Conservation (phyloP, 495 filamentous ascomycete genomes). For the Aspergillus campestris region DNA sequence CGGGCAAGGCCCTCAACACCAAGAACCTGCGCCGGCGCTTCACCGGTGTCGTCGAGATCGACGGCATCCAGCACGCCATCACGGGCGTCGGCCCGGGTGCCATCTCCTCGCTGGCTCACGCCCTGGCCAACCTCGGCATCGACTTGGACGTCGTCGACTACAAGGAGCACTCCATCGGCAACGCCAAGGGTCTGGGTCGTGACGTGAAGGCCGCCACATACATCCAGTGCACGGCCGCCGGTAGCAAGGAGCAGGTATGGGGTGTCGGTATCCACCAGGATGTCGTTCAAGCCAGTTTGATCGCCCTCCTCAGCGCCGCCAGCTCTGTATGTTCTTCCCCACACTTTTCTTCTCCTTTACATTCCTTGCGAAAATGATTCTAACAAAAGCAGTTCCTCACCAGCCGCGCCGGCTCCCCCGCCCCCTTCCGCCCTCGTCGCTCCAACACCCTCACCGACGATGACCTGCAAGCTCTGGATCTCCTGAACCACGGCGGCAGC, state of each 20-base stretch:
- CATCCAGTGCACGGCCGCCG: conserved; percentile 78
- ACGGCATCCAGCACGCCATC: conserved; percentile 69
- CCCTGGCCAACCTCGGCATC: conserved; percentile 71
- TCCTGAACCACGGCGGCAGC: conserved; percentile 17
- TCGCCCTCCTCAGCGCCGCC: conserved; percentile 81
- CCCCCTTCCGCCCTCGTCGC: conserved; percentile 40
- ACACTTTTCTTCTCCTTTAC: neutral
- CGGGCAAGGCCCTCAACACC: conserved; percentile 62
- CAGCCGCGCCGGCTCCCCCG: conserved; percentile 36
- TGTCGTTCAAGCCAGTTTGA: conserved; percentile 84
- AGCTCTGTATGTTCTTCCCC: conserved; percentile 60
- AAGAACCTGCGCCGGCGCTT: conserved; percentile 76
- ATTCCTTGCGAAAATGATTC: neutral
- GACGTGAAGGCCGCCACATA: conserved; percentile 88
- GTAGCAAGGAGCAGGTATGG: conserved; percentile 66
- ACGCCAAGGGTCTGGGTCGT: conserved; percentile 42
- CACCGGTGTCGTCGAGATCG: conserved; percentile 78
- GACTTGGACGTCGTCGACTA: conserved; percentile 91
- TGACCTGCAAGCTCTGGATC: conserved; percentile 37
- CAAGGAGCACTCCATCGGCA: conserved; percentile 84
- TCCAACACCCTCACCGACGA: conserved; percentile 39
- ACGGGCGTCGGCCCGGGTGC: conserved; percentile 81
- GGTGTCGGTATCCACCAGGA: conserved; percentile 94
- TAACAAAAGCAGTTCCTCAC: conserved; percentile 35
- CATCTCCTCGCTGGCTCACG: conserved; percentile 79